Base-by-base conservation (phyloP, 768 basidiomycete genomes). In the Tylopilus balloui region DNA sequence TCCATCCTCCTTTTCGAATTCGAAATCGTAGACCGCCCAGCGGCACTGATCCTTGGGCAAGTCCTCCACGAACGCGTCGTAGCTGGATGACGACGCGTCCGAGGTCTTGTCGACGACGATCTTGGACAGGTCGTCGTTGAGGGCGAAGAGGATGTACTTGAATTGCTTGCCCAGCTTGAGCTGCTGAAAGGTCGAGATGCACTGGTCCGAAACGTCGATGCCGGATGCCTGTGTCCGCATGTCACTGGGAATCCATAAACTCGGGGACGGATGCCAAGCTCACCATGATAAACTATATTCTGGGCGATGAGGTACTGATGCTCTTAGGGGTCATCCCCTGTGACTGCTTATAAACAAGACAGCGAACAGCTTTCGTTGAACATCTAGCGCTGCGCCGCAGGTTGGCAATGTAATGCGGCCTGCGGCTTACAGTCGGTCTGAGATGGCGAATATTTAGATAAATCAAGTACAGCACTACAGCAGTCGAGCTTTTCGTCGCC, bases 1-100 rank as follows among this genome's bases (percentile, higher is more conserved):
- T n/a, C 73, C 86, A 9, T 75, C 84, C 46, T 74, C 83, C 47
- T 77, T 83, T 72, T 85, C 78, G 60, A 77, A 97, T 58, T 89
- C 84, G 54, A 94, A 85, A 68, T 98, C 93, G 61, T 92, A 95
- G 20, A 97, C 78, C n/a, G 87, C 94, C 81, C 83, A 99, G 70
- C 88, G 75, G 63, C 87, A 89, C 52, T 86, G 79, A 24, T 60
- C 60, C 64, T 84, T 79, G 1, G 94, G 92, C 48, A 98, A 75
- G 58, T 84, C 80, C 1, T 31, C 65, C 42, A 91, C 36, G 66
- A 98, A 97, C 0, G 77, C 75, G 0, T 92, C 86, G 69, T 89
- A 97, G 17, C 74, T 64, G 1, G 48, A 14, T 4, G n/a, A n/a
- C n/a, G n/a, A n/a, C n/a, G 65, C 65, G 5, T 61, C 50, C 19